phyloP scores from a whole-genome alignment of 2,329 filamentous ascomycete species.

The Orbilia blumenaviensis region DNA sequence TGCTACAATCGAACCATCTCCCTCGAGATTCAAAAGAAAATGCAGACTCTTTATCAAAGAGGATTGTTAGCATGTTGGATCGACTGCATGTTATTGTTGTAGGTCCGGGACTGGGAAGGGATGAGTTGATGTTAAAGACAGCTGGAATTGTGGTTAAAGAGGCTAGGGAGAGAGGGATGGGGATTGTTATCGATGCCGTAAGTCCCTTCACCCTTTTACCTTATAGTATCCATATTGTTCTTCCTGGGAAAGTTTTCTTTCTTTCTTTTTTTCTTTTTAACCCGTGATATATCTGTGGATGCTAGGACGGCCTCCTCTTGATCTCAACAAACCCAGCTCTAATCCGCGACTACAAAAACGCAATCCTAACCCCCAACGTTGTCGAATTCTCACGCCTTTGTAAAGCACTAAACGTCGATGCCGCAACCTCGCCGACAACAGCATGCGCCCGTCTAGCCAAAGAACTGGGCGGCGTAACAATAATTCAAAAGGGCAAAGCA shows the following conservation, averaged over 20 bases:
- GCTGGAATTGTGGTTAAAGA: constrained; percentile 80
- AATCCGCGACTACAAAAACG: constrained; percentile 80
- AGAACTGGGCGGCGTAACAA: constrained; percentile 84
- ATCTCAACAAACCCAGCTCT: constrained; percentile 79
- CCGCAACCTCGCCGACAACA: constrained; percentile 62
- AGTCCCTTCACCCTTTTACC: no score
- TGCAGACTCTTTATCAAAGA: constrained; percentile 71
- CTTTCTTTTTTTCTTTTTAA: background rate
- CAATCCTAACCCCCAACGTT: constrained; percentile 92
- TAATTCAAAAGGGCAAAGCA: constrained; percentile 85
- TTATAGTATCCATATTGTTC: no score
- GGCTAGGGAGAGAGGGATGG: constrained; percentile 75
- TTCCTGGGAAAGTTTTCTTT: no score
- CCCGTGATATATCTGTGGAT: no score
- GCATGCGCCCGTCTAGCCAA: constrained; percentile 76
- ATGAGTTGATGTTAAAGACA: constrained; percentile 87
- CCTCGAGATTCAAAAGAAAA: constrained; percentile 66
- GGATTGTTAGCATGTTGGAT: constrained; percentile 80
- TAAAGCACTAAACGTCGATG: constrained; percentile 75
- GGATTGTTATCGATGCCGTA: constrained; percentile 83
- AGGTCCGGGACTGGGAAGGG: constrained; percentile 88
- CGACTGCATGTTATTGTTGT: constrained; percentile 92
- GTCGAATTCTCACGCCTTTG: constrained; percentile 89
- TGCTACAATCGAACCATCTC: constrained; percentile 76
- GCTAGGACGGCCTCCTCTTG: constrained; percentile 76